These are phyloP conservation scores for Plasmopara halstedii DNA, from an alignment of 352 stramenopile genomes.

Conservation along the genomic window DNA sequence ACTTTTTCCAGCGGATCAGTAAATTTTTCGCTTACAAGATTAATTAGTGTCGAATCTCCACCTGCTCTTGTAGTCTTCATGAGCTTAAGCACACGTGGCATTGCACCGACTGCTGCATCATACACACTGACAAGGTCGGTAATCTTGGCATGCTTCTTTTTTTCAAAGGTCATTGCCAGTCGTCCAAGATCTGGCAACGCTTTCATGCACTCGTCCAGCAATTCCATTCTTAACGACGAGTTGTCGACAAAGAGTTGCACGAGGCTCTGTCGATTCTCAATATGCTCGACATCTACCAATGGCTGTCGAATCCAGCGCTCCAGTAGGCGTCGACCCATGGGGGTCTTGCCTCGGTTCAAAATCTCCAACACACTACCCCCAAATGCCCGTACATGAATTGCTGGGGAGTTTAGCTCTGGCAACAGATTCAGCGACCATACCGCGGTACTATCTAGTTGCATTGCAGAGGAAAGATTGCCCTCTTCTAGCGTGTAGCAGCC, in stretches of 20 bases:
- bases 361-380: constrained; percentile 89
- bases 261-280: constrained; percentile 86
- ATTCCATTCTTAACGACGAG: constrained; percentile 71
- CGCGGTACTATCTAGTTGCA: constrained; percentile 90
- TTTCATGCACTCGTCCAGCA: constrained; percentile 87
- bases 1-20: constrained; percentile 44
- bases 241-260: constrained; percentile 92
- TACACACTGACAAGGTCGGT: constrained; percentile 78
- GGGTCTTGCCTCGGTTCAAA: constrained; percentile 92
- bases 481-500: constrained; percentile 60
- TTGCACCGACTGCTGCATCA: constrained; percentile 58
- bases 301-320: constrained; percentile 97
- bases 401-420: constrained; percentile 54
- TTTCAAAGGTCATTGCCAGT: constrained; percentile 56
- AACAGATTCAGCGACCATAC: constrained; percentile 91
- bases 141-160: constrained; percentile 69
- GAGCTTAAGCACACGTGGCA: constrained; percentile 55
- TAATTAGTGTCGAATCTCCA: constrained; percentile 24
- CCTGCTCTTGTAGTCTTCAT: constrained; percentile 26
- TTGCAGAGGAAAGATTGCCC: constrained; percentile 74
- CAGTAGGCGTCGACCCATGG: constrained; percentile 89
- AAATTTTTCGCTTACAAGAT: constrained; percentile 44
- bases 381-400: constrained; percentile 28
- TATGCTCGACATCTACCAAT: constrained; percentile 82
- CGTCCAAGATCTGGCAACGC: constrained; percentile 69